Base-by-base conservation (phyloP, 345 rosid species). In the Eucalyptus marginata region DNA sequence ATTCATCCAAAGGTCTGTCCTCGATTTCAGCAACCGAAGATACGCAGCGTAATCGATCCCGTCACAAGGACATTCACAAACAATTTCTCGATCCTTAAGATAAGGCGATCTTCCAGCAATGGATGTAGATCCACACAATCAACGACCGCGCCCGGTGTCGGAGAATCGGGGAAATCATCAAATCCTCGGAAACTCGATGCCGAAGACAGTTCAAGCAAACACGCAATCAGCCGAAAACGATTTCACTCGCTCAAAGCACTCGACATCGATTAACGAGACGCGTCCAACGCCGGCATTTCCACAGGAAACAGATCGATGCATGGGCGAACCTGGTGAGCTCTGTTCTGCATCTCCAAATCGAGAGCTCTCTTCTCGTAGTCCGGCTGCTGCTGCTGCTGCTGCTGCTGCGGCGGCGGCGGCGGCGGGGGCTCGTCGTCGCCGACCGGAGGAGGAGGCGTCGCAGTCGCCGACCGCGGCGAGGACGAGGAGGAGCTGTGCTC, bases 331-430 rank as follows among this genome's bases (percentile, higher is more conserved):
- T 92, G 90, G 68, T 93, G 93, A 93, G 93, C 49, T 86, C 89
- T 91, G 88, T 95, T 97, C 85, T 95, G 92, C 49, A 88, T 93
- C 89, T 97, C 97, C 90, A 97, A 89, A 64, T 95, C 96, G 3
- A 66, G 95, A 89, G 94, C 96, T 94, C 92, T 92, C 91, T 88
- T 92, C 91, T 91, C 94, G 89, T 86, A 88, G 62, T 85, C 89
- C 47, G 83, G 1, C 43, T 20, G 83, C 44, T 9, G 81, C 76
- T 7, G 80, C 80, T 46, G 54, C 83, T 15, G 87, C 40, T 24
- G n/a, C n/a, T n/a, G n/a, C n/a, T n/a, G n/a, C n/a, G n/a, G n/a
- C n/a, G n/a, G 56, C 51, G 15, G 51, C 54, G 52, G 49, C 59
- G 31, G 90, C 68, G 88, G 44, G 2, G 44, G 91, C 87, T 91